Base-by-base conservation (phyloP, 345 rosid species). In the Physaria fendleri region DNA sequence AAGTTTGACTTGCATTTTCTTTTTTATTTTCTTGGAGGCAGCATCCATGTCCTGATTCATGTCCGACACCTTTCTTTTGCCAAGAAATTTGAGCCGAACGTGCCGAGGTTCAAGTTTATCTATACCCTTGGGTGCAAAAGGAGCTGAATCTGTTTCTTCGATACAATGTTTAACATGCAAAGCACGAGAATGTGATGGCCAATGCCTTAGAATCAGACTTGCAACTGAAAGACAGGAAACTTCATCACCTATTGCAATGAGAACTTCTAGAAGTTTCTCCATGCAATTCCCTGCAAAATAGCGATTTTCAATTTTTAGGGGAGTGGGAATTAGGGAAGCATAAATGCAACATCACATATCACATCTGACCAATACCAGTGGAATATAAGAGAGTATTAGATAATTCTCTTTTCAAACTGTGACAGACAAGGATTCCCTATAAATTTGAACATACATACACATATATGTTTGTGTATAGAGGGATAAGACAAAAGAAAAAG, bases 101-200 rank as follows among this genome's bases (percentile, higher is more conserved):
- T 89, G 99, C 64, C 70, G 78, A 32, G 97, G 95, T 74, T 87
- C 84, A 69, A 93, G 79, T 67, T 81, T 89, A 83, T 93, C 97
- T 74, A 93, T 85, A 71, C 97, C 99, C 72, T 81, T 82, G 16
- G 99, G 97, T 48, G 85, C 82, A 82, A 86, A 89, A 27, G 89
- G 97, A 65, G 79, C 76, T 46, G 80, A 59, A 40, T 89, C 95
- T 49, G 82, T 68, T 58, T 86, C 95, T 76, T 89, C 85, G 49
- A 89, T 87, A 25, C 81, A 77, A 50, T 56, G 68, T 82, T 89
- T 86, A 34, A 93, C 97, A 70, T 79, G 72, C 79, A 89, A 70
- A 41, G 99, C 95, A 66, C 99, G 94, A 74, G 90, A 71, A 84
- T 93, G 99, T 20, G 94, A 93, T 54, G 99, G 99, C 99, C 99